These are phyloP conservation scores for Hyphopichia fennica DNA, from an alignment of 1,139 yeast species.

Conservation along the genomic window DNA sequence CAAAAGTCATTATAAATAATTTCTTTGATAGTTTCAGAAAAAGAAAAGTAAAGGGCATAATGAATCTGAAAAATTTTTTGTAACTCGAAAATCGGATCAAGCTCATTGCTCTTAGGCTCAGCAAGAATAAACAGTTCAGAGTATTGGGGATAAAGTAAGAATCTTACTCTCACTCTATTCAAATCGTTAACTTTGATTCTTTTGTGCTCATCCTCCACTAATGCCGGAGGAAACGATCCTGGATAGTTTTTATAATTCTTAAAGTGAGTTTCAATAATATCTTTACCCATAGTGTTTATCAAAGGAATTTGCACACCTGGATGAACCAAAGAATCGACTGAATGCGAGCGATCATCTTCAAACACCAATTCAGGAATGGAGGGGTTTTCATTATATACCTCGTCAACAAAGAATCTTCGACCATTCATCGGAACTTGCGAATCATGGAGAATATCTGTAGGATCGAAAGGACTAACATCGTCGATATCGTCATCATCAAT, in stretches of 20 bases:
- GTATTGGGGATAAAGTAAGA: constrained; percentile 43
- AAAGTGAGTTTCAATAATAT: constrained; percentile 27
- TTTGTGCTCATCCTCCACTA: constrained; percentile 11
- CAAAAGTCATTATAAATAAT: constrained; percentile 37
- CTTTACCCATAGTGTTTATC: constrained; percentile 29
- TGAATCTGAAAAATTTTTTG: constrained; percentile 51
- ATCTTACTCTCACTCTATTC: constrained; percentile 37
- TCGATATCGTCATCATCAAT: constrained; percentile 16
- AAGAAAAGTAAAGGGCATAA: constrained; percentile 42
- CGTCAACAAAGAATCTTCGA: constrained; percentile 34
- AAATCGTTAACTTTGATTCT: constrained; percentile 22
- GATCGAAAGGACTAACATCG: constrained; percentile 36
- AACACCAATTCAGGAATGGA: constrained; percentile 23
- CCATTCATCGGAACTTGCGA: constrained; percentile 29
- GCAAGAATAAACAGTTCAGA: constrained; percentile 42
- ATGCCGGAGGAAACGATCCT: constrained; percentile 37
- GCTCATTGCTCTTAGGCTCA: constrained; percentile 52
- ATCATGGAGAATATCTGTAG: constrained; percentile 37
- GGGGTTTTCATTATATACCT: constrained; percentile 21
- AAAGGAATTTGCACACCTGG: constrained; percentile 13
- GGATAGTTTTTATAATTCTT: constrained; percentile 37
- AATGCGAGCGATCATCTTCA: constrained; percentile 8
- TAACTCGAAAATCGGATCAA: constrained; percentile 73
- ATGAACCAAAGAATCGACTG: neutral
- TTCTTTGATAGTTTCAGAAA: constrained; percentile 33